A percentile compares a stretch with the other conserved stretches of the same genome.
These are phyloP conservation scores for Dioszegia aurantiaca DNA, from an alignment of 768 basidiomycete genomes.

Conservation along the genomic window DNA sequence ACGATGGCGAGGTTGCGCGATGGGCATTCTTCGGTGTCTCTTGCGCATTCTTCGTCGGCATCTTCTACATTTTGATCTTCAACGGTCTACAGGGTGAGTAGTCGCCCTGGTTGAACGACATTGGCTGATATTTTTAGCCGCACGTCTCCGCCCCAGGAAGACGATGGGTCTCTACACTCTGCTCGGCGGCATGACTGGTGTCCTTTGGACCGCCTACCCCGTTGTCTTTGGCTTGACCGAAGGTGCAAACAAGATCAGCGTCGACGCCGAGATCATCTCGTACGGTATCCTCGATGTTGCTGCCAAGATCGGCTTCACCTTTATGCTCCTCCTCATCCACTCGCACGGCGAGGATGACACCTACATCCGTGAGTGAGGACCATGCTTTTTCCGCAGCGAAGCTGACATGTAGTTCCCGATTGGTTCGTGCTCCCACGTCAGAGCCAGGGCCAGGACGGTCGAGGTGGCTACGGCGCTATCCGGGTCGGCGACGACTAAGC, in stretches of 20 bases:
- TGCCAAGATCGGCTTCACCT: conserved; percentile 34
- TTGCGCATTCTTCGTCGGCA: conserved; percentile 39
- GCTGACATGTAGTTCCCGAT: conserved; percentile 30
- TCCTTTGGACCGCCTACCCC: conserved; percentile 50
- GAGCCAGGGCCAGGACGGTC: conserved; percentile 29
- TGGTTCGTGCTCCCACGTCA: conserved; percentile 34
- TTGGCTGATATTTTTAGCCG: conserved; percentile 26
- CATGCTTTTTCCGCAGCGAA: background rate
- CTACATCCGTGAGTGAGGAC: conserved; percentile 12
- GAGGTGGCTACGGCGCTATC: conserved; percentile 41
- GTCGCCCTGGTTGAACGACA: background rate
- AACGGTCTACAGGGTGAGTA: conserved; percentile 44
- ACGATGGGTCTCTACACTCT: conserved; percentile 43
- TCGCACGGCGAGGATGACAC: conserved; percentile 38
- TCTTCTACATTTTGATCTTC: conserved; percentile 41
- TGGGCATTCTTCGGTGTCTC: conserved; percentile 46
- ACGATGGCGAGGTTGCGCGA: conserved; percentile 29
- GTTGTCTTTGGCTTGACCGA: conserved; percentile 49
- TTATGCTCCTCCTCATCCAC: conserved; percentile 41
- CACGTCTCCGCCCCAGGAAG: conserved; percentile 38
- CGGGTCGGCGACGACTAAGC: conserved; percentile 18
- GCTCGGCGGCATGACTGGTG: conserved; percentile 36
- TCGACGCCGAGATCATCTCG: conserved; percentile 49
- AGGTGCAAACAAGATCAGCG: conserved; percentile 44
- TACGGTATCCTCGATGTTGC: conserved; percentile 48